phyloP scores from a whole-genome alignment of 2,329 filamentous ascomycete species.

The Kalmusia sp. region DNA sequence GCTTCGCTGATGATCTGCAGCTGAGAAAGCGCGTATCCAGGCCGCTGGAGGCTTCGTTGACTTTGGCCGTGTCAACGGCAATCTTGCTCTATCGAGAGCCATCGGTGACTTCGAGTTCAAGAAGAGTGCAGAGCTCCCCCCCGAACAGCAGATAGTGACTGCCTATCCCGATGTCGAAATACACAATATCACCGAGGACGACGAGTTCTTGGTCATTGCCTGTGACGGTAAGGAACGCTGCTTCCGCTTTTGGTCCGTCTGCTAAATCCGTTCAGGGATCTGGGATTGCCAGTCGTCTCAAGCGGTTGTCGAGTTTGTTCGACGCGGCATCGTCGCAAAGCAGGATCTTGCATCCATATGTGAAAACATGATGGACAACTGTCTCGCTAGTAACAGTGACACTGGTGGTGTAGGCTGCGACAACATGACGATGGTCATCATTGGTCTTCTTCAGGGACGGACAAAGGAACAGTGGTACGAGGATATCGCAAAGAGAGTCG shows the following conservation, averaged over 20 bases:
- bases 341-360: conserved; percentile 94
- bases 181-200: conserved; percentile 89
- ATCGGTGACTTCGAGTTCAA: conserved; percentile 99
- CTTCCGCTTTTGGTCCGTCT: not conserved
- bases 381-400: conserved; percentile 95
- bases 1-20: conserved; percentile 56
- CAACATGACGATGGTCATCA: conserved; percentile 98
- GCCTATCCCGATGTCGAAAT: conserved; percentile 93
- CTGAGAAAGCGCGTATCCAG: conserved; percentile 93
- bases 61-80: conserved; percentile 97
- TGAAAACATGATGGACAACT: conserved; percentile 99
- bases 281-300: conserved; percentile 99
- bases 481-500: conserved; percentile 89
- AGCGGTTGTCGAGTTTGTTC: conserved; percentile 94
- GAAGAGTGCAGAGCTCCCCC: conserved; percentile 94
- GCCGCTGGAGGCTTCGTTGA: conserved; percentile 97
- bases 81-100: conserved; percentile 92
- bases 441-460: conserved; percentile 89
- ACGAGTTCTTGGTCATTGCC: conserved; percentile 74
- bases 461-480: conserved; percentile 99
- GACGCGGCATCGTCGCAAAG: conserved; percentile 94
- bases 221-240: conserved; percentile 47
- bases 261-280: conserved; percentile 70
- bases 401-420: conserved; percentile 97
- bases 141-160: conserved; percentile 98